These are phyloP conservation scores for Lactifluus piperatus DNA, from an alignment of 768 basidiomycete genomes.

Conservation along the genomic window DNA sequence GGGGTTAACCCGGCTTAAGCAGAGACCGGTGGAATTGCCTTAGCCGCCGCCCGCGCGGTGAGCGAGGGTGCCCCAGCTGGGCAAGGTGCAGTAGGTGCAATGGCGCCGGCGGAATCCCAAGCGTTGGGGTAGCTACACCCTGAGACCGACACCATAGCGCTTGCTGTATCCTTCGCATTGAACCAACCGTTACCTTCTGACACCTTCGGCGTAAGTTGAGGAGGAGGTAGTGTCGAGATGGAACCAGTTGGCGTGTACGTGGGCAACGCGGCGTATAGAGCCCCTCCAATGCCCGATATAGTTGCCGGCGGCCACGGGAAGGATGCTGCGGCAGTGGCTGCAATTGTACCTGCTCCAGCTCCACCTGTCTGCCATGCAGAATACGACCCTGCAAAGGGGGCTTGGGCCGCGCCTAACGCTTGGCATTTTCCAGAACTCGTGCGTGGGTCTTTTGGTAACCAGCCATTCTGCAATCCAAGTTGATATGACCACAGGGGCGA, in stretches of 20 bases:
- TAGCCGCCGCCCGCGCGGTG: too few species aligned
- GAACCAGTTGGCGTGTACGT: conserved; percentile 58
- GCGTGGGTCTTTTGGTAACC: conserved; percentile 71
- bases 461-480: conserved; percentile 63
- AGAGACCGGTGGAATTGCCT: neutral
- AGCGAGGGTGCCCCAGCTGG: neutral
- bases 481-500: conserved; percentile 64
- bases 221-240: conserved; percentile 46
- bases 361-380: conserved; percentile 64
- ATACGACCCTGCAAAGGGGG: conserved; percentile 37
- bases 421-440: conserved; percentile 55
- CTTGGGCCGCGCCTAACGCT: conserved; percentile 36
- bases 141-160: conserved; percentile 47
- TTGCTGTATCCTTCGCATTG: conserved; percentile 39
- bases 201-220: conserved; percentile 39
- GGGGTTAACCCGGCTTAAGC: neutral
- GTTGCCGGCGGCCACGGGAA: conserved; percentile 52
- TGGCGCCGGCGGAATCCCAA: conserved; percentile 30
- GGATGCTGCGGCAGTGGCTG: conserved; percentile 31
- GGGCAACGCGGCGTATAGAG: conserved; percentile 34
- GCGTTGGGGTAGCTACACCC: conserved; percentile 60
- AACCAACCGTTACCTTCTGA: conserved; percentile 49
- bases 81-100: conserved; percentile 19
- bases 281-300: conserved; percentile 36
- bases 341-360: conserved; percentile 42